phyloP scores from a whole-genome alignment of 1,139 yeast genomes.

The Debaryomyces subglobosus region DNA sequence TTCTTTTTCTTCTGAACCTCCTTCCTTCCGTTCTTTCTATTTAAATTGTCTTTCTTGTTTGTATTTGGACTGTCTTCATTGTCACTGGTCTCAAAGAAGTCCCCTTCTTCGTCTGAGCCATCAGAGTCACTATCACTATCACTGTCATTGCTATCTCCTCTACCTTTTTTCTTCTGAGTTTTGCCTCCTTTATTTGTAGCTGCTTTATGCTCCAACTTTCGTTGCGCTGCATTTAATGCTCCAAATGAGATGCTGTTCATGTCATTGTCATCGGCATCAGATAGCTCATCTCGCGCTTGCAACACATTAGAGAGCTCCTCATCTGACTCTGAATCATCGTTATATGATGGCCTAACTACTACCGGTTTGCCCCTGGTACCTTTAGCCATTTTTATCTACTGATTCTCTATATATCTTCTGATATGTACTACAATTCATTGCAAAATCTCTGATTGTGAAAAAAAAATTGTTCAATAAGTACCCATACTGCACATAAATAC shows the following conservation, averaged over 20 bases:
- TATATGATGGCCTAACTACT: slow-evolving; percentile 14
- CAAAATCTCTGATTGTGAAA: neutral
- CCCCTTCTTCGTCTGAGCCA: slow-evolving; percentile 19
- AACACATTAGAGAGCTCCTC: slow-evolving; percentile 6
- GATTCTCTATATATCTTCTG: neutral
- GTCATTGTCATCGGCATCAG: slow-evolving; percentile 13
- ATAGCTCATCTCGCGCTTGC: slow-evolving; percentile 6
- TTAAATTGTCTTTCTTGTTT: slow-evolving; percentile 3
- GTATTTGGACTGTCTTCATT: slow-evolving; percentile 9
- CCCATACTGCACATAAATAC: neutral
- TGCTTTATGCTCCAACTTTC: slow-evolving; percentile 41
- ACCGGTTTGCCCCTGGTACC: neutral
- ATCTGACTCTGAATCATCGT: slow-evolving; percentile 11
- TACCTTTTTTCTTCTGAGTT: slow-evolving; percentile 7
- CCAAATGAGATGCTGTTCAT: slow-evolving; percentile 53
- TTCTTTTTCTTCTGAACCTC: slow-evolving; percentile 33
- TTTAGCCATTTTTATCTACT: neutral
- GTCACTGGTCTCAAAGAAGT: slow-evolving; percentile 5
- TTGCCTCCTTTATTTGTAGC: slow-evolving; percentile 13
- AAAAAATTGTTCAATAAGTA: slow-evolving; percentile 1
- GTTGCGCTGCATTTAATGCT: slow-evolving; percentile 60
- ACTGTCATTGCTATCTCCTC: slow-evolving; percentile 18
- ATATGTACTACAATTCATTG: neutral
- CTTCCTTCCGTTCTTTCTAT: slow-evolving; percentile 17
- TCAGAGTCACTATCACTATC: slow-evolving; percentile 23